These are phyloP conservation scores for Hypoxylon sp. DNA, from an alignment of 2,329 filamentous ascomycete species.

Conservation along the genomic window DNA sequence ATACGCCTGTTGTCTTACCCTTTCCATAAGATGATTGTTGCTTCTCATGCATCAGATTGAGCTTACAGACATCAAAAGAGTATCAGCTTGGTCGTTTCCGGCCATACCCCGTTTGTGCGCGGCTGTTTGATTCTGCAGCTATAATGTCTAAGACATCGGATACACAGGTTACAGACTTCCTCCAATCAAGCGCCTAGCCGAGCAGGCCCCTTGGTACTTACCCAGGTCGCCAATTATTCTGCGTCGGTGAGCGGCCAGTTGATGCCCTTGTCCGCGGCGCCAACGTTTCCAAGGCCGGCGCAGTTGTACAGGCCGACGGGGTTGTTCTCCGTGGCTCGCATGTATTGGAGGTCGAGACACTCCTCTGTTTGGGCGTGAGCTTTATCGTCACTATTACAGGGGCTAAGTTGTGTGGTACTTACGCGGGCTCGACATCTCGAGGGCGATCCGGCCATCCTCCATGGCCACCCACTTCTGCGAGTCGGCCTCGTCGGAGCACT, in stretches of 20 bases:
- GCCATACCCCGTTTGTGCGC: too few relatives aligned
- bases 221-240: too few relatives aligned
- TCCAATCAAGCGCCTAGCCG: too few relatives aligned
- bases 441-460: slow-evolving; percentile 50
- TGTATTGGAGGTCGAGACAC: slow-evolving; percentile 53
- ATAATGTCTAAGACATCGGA: too few relatives aligned
- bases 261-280: slow-evolving; percentile 52
- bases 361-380: slow-evolving; percentile 43
- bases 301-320: slow-evolving; percentile 51
- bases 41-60: too few relatives aligned
- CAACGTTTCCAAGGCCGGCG: slow-evolving; percentile 50
- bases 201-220: too few relatives aligned
- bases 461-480: slow-evolving; percentile 50
- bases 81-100: too few relatives aligned
- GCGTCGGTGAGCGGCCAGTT: slow-evolving; percentile 51
- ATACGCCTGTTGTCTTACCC: too few relatives aligned
- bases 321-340: slow-evolving; percentile 52
- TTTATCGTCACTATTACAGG: neutral
- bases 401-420: slow-evolving; percentile 25
- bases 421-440: slow-evolving; percentile 48
- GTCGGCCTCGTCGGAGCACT: slow-evolving; percentile 46
- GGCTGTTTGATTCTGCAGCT: too few relatives aligned
- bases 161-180: too few relatives aligned
- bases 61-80: too few relatives aligned
- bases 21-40: too few relatives aligned